Evolutionary conservation across 169 alveolate genomes (phyloP).

Genomic region (Plasmodium coatneyi): DNA sequence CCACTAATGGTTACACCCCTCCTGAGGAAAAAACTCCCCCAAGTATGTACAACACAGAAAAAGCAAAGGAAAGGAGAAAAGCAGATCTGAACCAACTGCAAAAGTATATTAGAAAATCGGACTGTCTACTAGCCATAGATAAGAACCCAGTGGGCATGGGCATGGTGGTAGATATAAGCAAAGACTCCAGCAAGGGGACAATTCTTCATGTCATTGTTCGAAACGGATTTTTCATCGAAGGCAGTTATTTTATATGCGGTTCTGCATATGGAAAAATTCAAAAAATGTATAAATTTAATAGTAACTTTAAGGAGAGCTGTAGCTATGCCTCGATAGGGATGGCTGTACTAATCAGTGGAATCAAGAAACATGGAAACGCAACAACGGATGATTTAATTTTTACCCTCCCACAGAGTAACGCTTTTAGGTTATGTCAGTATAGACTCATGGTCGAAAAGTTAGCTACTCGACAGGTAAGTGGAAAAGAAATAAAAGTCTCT

Average conservation of each 20-base stretch:
- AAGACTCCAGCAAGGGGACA: slow-evolving; percentile 78
- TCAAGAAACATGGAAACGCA: slow-evolving; percentile 77
- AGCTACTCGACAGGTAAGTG: slow-evolving; percentile 79
- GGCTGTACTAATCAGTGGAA: slow-evolving; percentile 82
- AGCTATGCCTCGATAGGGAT: slow-evolving; percentile 80
- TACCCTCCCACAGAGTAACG: slow-evolving; percentile 83
- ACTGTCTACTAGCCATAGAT: slow-evolving; percentile 79
- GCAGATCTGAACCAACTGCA: slow-evolving; percentile 6
- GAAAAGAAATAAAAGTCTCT: slow-evolving; percentile 81
- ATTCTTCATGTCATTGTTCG: slow-evolving; percentile 81
- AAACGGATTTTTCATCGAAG: slow-evolving; percentile 83
- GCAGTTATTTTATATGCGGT: slow-evolving; percentile 85
- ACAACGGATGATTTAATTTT: slow-evolving; percentile 84
- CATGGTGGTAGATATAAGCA: slow-evolving; percentile 79
- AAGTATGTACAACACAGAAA: background rate
- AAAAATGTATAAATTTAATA: slow-evolving; percentile 79
- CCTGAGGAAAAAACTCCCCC: background rate
- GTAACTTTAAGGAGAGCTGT: slow-evolving; percentile 53
- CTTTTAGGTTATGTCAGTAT: slow-evolving; percentile 84
- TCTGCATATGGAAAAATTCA: slow-evolving; percentile 83
- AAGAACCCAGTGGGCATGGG: slow-evolving; percentile 81
- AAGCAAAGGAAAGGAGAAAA: slow-evolving; percentile 10
- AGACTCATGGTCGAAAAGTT: slow-evolving; percentile 81
- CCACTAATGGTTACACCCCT: background rate
- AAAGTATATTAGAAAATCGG: slow-evolving; percentile 81